These are phyloP conservation scores for Mycena maculata DNA, from an alignment of 768 basidiomycete genomes.

Conservation along the genomic window DNA sequence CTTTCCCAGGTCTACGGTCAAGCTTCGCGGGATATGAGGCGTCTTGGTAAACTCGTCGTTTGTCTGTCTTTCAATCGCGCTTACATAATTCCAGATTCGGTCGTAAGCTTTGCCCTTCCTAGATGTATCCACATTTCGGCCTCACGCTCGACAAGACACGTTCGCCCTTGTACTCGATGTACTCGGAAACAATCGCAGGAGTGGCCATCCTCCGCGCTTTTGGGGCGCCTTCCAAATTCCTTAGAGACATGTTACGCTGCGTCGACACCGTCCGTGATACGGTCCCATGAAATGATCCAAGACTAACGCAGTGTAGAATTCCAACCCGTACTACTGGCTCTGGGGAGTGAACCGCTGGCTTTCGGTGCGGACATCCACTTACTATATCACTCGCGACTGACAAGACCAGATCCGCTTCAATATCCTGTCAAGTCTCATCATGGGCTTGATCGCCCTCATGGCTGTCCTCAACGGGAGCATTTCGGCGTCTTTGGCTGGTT, in stretches of 20 bases:
- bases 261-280: constrained; percentile 75
- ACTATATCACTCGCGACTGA: not conserved
- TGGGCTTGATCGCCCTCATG: constrained; percentile 78
- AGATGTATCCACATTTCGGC: not conserved
- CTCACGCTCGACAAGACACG: constrained; percentile 42
- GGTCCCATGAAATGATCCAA: constrained; percentile 1
- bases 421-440: constrained; percentile 74
- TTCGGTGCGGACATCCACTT: constrained; percentile 66
- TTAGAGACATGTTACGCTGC: constrained; percentile 85
- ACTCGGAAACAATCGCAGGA: constrained; percentile 72
- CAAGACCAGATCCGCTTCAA: constrained; percentile 70
- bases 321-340: constrained; percentile 90
- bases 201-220: constrained; percentile 84
- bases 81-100: constrained; percentile 50
- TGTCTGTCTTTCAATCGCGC: not conserved
- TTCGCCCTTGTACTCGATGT: constrained; percentile 60
- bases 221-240: constrained; percentile 87
- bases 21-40: constrained; percentile 87
- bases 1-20: constrained; percentile 69
- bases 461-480: constrained; percentile 77
- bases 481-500: constrained; percentile 85
- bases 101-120: constrained; percentile 31
- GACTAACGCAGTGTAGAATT: constrained; percentile 46
- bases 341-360: constrained; percentile 96
- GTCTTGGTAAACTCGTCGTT: constrained; percentile 63